These are phyloP conservation scores for Nidula microcarpa DNA, from an alignment of 768 basidiomycete genomes.

Conservation along the genomic window DNA sequence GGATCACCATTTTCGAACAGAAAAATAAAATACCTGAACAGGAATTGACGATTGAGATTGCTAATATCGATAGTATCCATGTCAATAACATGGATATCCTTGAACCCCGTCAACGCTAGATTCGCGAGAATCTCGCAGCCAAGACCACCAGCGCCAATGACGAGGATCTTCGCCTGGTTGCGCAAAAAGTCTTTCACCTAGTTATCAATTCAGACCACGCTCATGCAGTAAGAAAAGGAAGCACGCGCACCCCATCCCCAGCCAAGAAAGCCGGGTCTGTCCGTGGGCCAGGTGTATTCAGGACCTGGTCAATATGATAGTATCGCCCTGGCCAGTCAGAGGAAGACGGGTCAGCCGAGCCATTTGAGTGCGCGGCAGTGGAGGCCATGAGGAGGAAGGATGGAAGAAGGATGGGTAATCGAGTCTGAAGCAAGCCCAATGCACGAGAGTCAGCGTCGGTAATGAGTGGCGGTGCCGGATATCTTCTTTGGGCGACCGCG, in stretches of 20 bases:
- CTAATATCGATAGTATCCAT: conserved; percentile 99
- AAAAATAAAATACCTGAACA: conserved; percentile 71
- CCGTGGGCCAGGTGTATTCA: conserved; percentile 84
- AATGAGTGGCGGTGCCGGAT: background rate
- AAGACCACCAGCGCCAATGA: conserved; percentile 96
- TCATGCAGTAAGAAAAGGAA: background rate
- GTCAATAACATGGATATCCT: conserved; percentile 98
- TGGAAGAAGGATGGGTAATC: background rate
- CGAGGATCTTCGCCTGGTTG: conserved; percentile 84
- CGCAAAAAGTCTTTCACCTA: conserved; percentile 89
- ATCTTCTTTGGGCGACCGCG: conserved; percentile 7
- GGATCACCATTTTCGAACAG: background rate
- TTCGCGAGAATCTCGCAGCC: conserved; percentile 98
- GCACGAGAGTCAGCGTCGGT: background rate
- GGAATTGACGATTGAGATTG: conserved; percentile 96
- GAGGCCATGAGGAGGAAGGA: background rate
- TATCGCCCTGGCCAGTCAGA: conserved; percentile 60
- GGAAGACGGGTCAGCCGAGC: conserved; percentile 7
- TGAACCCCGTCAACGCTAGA: conserved; percentile 94
- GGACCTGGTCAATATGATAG: conserved; percentile 80
- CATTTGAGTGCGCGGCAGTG: conserved; percentile 15
- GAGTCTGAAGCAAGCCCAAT: background rate
- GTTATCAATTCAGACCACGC: background rate
- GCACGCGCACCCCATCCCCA: conserved; percentile 64
- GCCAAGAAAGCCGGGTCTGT: conserved; percentile 82